These are phyloP conservation scores for Candida schatavii DNA, from an alignment of 805 yeast species.

Conservation along the genomic window DNA sequence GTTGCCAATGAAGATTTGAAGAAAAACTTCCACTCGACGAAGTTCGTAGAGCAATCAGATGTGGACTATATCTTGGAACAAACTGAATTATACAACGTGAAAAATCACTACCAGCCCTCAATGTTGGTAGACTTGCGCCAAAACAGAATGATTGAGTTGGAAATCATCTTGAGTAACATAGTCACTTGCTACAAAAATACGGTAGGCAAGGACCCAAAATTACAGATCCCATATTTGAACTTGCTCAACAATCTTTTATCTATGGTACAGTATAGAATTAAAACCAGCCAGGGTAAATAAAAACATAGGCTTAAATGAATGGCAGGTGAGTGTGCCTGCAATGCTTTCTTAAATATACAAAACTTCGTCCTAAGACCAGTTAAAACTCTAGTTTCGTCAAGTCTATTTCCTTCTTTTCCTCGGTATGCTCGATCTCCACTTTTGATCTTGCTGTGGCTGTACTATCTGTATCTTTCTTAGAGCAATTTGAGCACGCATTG, in stretches of 20 bases:
- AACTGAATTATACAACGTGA: conserved; percentile 42
- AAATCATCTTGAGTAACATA: conserved; percentile 69
- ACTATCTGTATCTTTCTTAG: conserved; percentile 12
- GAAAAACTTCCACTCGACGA: not conserved
- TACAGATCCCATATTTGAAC: conserved; percentile 11
- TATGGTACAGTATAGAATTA: conserved; percentile 12
- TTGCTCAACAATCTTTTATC: conserved; percentile 10
- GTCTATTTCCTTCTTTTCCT: conserved; percentile 6
- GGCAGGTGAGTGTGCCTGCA: not conserved
- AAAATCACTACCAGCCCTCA: conserved; percentile 62
- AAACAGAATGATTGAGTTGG: conserved; percentile 67
- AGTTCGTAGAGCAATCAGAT: not conserved
- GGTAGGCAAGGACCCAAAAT: not conserved
- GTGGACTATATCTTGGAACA: conserved; percentile 11
- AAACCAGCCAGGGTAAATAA: not conserved
- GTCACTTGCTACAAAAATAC: conserved; percentile 3
- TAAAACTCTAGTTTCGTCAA: conserved; percentile 3
- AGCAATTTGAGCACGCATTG: conserved; percentile 30
- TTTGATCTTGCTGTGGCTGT: conserved; percentile 8
- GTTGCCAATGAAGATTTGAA: conserved; percentile 17
- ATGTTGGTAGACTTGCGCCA: conserved; percentile 69
- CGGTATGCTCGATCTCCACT: conserved; percentile 9
- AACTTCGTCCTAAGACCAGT: too few relatives aligned
- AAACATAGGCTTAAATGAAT: not conserved
- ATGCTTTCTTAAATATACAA: not conserved